Conservation (phyloP, 306 rosid genomes). For the Ochetophila trinervis region DNA sequence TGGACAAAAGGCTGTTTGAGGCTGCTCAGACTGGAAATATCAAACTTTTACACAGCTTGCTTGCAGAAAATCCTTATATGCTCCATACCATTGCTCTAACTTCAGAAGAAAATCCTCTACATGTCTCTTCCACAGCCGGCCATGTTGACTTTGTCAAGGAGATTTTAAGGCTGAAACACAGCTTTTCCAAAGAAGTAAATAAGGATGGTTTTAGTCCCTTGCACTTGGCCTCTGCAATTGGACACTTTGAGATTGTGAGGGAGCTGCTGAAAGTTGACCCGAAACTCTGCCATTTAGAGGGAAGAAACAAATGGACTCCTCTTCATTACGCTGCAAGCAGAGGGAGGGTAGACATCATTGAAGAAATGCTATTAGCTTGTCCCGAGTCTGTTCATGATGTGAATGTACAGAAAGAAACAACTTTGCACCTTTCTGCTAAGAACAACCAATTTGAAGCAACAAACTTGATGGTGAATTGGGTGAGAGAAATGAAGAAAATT, state of each 20-base stretch:
- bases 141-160: conserved; percentile 20
- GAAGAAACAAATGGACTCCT: conserved; percentile 34
- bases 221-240: conserved; percentile 33
- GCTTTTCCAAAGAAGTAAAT: conserved; percentile 18
- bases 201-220: conserved; percentile 27
- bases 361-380: conserved; percentile 28
- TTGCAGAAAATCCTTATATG: no score
- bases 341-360: conserved; percentile 25
- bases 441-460: conserved; percentile 24
- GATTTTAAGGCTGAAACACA: conserved; percentile 15
- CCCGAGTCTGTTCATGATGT: conserved; percentile 32
- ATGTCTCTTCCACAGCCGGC: background rate
- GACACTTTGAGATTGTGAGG: conserved; percentile 26
- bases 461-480: conserved; percentile 10
- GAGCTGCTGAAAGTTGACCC: conserved; percentile 29
- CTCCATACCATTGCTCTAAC: background rate
- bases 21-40: background rate
- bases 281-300: conserved; percentile 22
- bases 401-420: conserved; percentile 20
- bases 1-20: background rate
- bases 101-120: background rate
- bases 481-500: conserved; percentile 11
- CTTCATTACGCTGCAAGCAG: conserved; percentile 34
- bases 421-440: conserved; percentile 33
- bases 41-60: no score